Base-by-base conservation (phyloP, 208 protist species). In the Crithidia acanthocephali region DNA sequence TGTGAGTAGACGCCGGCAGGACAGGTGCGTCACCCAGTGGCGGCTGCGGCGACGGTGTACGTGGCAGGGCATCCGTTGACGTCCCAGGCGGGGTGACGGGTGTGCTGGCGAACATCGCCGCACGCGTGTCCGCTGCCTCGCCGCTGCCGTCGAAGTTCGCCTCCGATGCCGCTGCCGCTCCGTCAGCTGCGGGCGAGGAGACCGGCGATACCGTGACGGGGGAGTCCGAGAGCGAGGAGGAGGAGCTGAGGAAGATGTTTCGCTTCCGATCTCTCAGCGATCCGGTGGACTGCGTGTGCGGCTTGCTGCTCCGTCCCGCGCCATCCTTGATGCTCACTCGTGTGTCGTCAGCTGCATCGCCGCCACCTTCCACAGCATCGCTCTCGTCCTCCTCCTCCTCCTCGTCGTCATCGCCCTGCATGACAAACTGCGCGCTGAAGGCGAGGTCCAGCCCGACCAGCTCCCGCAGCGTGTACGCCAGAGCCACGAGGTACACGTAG, bases 211-310 rank as follows among this genome's bases (percentile, higher is more conserved):
- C n/a, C 0, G 44, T 40, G 33, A 65, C 27, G 3, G 50, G n/a
- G 5, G 64, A 60, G 2, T 69, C 27, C 5, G 52, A 48, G 18
- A 28, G 40, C 10, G 47, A 44, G 0, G 52, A 63, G 48, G 72
- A 77, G 25, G 72, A 72, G 64, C 64, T 72, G 37, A 77, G 65
- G 20, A 77, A 77, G 10, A 72, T 72, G 32, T 77, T 77, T 22
- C 15, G 35, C 18, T 48, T 44, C 20, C 48, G 40, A n/a, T 37
- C 61, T 23, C 9, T 16, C 18, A 32, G 70, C 10, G 32, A 37
- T 28, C 10, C 51, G 25, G 59, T 28, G 18, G 59, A 62, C 7
- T 35, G 57, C 37, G 7, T 4, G n/a, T 40, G 57, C 25, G 40
- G 8, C 13, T 50, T 62, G 30, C 37, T 18, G 2, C 11, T 2